Base-by-base conservation (phyloP, 1,284 basidiomycete genomes). In the Sporisorium graminicola region DNA sequence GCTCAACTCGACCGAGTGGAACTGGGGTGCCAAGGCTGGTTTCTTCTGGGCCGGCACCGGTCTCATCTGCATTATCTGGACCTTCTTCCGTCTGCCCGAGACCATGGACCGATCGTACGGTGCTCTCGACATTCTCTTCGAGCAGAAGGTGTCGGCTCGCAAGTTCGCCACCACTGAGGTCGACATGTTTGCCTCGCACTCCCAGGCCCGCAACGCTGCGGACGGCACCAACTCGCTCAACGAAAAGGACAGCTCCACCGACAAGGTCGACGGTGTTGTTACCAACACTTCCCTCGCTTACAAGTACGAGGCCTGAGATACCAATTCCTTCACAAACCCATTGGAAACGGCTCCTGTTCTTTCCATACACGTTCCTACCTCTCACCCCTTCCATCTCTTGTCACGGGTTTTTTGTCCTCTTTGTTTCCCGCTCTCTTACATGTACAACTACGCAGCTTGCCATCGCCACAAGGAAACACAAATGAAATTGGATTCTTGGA, bases 111-210 rank as follows among this genome's bases (percentile, higher is more conserved):
- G 87, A 20, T 86, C 87, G 0, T 87, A 86, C 61, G 86, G 86
- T 29, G 87, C 87, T 59, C 74, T 87, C n/a, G 87, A 87, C 65
- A 79, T 87, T 22, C 70, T 87, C 31, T 87, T 87, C 73, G 81
- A 83, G 75, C 77, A 82, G 50, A 69, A 75, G 51, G 71, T 85
- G 20, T 58, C 81, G 18, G 86, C 87, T 2, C 77, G 87, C 44
- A 80, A 86, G 70, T 87, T 87, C 70, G 58, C 70, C 53, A 68
- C 63, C 31, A 87, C 86, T 24, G 54, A 79, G 26, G 78, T 87
- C 66, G 78, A 80, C 49, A 68, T 81, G 26, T 84, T 83, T 49
- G 62, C 69, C 37, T 65, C 70, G 42, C 55, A 69, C 58, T 40
- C 63, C 20, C 61, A 68, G 62, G 61, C 33, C 22, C 26, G 50